Base-by-base conservation (phyloP, 2,329 filamentous ascomycete species). In the Colletotrichum australisinense region DNA sequence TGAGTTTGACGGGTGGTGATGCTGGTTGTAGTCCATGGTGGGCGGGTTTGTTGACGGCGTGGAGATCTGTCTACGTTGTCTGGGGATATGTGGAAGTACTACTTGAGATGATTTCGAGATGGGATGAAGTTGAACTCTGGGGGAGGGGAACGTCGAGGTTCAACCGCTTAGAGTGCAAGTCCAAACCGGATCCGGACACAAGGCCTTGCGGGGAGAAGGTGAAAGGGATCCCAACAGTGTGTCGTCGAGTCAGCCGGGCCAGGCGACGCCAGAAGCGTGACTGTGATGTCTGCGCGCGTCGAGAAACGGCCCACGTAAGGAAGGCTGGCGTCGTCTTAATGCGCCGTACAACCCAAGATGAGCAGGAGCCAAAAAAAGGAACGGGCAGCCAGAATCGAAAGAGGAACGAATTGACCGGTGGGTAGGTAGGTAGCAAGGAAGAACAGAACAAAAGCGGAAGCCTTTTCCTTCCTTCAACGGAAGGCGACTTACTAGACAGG, bases 11-110 rank as follows among this genome's bases (percentile, higher is more conserved):
- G 62, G 69, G 53, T 73, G 63, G n/a, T 72, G 63, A 16, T 68
- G 56, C 30, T 63, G 56, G 28, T 67, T 67, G 52, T 59, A 67
- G 38, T 42, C 63, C 72, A 74, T 74, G 32, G 9, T 70, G 70
- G 55, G 32, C 60, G n/a, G 22, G 28, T 28, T 22, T 56, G 58
- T n/a, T 28, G 53, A 60, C 11, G 12, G 38, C 19, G n/a, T 19
- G 56, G 19, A 42, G 38, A 2, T 11, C 19, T 49, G 42, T n/a
- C 42, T 56, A n/a, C 16, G 26, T 22, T 26, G 24, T 53, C n/a
- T 28, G 49, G 32, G 38, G 68, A 38, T 58, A 19, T 11, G 30
- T 55, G 22, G 59, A 52, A 16, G 26, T 32, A 8, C 42, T 53
- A 32, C 19, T 52, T 56, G 24, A 38, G 30, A 19, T 30, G 32